These are phyloP conservation scores for Debaryomycetaceae sp. DNA, from an alignment of 1,139 yeast genomes.

Conservation along the genomic window DNA sequence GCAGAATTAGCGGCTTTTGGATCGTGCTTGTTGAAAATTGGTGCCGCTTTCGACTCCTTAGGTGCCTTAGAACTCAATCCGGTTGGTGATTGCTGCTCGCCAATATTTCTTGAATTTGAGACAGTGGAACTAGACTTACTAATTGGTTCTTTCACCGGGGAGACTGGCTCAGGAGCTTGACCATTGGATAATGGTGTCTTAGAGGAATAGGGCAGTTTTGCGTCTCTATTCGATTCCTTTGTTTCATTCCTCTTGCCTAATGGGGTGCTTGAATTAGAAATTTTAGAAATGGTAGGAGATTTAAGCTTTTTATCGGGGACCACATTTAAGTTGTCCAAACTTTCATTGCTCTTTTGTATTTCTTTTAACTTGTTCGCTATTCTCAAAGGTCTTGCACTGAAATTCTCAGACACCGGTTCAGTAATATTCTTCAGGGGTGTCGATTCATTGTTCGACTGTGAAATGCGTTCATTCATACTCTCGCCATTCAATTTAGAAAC, in stretches of 20 bases:
- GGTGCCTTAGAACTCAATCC: too few species aligned
- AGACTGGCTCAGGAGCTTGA: not conserved
- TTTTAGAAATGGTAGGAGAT: not conserved
- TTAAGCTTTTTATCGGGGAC: not conserved
- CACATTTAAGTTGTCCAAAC: not conserved
- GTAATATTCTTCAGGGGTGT: not conserved
- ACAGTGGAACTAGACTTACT: too few species aligned
- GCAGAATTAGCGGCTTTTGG: too few species aligned
- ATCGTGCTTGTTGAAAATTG: too few species aligned
- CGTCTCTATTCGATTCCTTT: not conserved
- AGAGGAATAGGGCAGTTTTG: not conserved
- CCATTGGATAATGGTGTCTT: not conserved
- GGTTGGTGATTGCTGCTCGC: too few species aligned
- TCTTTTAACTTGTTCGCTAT: constrained; percentile 46
- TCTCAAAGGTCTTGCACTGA: constrained; percentile 56
- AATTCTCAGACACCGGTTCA: constrained; percentile 16
- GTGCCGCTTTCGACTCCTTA: too few species aligned
- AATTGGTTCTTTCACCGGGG: too few species aligned
- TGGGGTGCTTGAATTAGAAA: not conserved
- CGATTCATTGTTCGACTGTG: not conserved
- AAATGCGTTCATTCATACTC: constrained; percentile 9
- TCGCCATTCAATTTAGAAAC: constrained; percentile 46
- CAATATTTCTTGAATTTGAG: too few species aligned
- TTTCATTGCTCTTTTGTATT: not conserved
- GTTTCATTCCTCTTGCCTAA: not conserved